phyloP scores from a whole-genome alignment of 2,329 filamentous ascomycete genomes.

The Trichoderma hamatum region DNA sequence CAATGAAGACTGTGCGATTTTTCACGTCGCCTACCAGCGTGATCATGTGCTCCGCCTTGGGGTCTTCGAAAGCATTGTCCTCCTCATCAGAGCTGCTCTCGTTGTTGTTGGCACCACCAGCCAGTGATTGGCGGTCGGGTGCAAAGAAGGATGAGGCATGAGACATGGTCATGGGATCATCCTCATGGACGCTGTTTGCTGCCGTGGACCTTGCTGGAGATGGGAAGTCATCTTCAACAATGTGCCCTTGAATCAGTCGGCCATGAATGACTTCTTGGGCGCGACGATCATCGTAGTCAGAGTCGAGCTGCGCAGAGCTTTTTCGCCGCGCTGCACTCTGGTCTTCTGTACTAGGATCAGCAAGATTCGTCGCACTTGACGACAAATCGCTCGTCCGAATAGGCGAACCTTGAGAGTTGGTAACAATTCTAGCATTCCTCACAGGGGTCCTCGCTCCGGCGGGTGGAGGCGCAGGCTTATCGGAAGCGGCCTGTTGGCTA shows the following conservation, averaged over 20 bases:
- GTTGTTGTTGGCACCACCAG: slow-evolving; percentile 85
- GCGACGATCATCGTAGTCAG: slow-evolving; percentile 74
- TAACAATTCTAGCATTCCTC: slow-evolving; percentile 40
- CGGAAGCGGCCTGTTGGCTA: slow-evolving; percentile 31
- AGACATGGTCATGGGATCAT: slow-evolving; percentile 81
- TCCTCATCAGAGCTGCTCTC: slow-evolving; percentile 87
- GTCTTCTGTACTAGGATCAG: slow-evolving; percentile 22
- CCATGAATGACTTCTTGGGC: slow-evolving; percentile 90
- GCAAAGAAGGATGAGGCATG: slow-evolving; percentile 80
- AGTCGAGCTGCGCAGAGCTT: slow-evolving; percentile 41
- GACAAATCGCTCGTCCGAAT: slow-evolving; percentile 37
- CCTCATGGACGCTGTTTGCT: slow-evolving; percentile 66
- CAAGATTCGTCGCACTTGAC: slow-evolving; percentile 12
- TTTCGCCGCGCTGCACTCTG: slow-evolving; percentile 31
- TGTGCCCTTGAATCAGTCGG: slow-evolving; percentile 87
- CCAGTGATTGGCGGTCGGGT: slow-evolving; percentile 67
- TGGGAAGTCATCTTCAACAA: slow-evolving; percentile 91
- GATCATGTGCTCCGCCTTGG: slow-evolving; percentile 88
- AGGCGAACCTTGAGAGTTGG: slow-evolving; percentile 51
- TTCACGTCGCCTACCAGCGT: slow-evolving; percentile 96
- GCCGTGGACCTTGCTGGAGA: slow-evolving; percentile 73
- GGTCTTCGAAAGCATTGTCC: slow-evolving; percentile 82
- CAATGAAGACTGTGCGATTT: slow-evolving; percentile 85
- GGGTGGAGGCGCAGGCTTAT: slow-evolving; percentile 28
- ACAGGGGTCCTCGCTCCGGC: slow-evolving; percentile 32